phyloP scores from a whole-genome alignment of 352 stramenopile species.

The Phytopythium sindhum region DNA sequence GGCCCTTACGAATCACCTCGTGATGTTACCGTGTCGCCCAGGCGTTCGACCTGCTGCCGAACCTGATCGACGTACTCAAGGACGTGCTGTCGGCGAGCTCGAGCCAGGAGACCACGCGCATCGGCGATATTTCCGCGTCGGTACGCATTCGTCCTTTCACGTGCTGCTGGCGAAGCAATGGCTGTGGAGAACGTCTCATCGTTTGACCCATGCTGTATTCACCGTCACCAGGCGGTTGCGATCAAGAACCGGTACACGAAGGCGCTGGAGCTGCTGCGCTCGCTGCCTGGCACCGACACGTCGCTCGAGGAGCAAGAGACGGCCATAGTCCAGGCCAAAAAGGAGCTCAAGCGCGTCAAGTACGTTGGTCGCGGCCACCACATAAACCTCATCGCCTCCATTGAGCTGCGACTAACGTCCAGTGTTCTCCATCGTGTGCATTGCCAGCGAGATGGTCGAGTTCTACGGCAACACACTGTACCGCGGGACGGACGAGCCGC shows the following conservation, averaged over 20 bases:
- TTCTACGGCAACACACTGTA: constrained; percentile 87
- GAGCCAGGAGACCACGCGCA: constrained; percentile 68
- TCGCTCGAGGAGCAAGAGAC: constrained; percentile 75
- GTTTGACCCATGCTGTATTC: neutral
- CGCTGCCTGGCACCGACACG: constrained; percentile 69
- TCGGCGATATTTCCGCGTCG: constrained; percentile 79
- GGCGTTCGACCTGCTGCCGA: constrained; percentile 79
- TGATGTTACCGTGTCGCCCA: constrained; percentile 14
- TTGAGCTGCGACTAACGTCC: neutral
- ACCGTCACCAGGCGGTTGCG: constrained; percentile 45
- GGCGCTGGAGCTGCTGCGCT: constrained; percentile 62
- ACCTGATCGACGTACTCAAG: constrained; percentile 83
- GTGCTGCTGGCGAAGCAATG: neutral
- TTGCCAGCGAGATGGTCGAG: constrained; percentile 65
- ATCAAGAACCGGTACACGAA: constrained; percentile 79
- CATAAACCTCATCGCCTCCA: neutral
- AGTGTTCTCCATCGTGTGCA: neutral
- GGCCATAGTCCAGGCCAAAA: constrained; percentile 64
- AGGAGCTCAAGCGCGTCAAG: constrained; percentile 75
- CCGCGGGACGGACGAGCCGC: constrained; percentile 77
- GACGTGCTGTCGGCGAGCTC: constrained; percentile 75
- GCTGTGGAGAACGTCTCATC: no score
- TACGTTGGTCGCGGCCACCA: constrained; percentile 19
- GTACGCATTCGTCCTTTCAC: constrained; percentile 21
- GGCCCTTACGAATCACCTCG: neutral